Evolutionary conservation across 106 monocot genomes (phyloP).

Genomic region (Dendrobium catenatum): DNA sequence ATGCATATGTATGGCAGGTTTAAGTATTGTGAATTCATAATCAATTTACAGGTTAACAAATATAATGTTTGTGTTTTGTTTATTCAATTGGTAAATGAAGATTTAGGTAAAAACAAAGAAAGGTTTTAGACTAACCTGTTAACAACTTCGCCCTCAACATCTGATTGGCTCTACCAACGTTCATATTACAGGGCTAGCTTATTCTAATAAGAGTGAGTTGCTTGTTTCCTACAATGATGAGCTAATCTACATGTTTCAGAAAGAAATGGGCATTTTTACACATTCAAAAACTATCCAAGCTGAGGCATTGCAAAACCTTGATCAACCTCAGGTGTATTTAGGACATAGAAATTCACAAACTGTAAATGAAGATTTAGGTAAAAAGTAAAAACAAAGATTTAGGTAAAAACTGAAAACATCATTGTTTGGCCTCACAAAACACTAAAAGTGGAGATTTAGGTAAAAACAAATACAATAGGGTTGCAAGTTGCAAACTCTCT

Average conservation of each 20-base stretch:
- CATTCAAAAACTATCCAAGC: slow-evolving; percentile 23
- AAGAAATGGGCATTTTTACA: slow-evolving; percentile 59
- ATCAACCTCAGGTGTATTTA: slow-evolving; percentile 53
- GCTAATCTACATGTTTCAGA: slow-evolving; percentile 64
- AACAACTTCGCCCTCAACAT: slow-evolving; percentile 52
- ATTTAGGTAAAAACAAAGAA: not conserved
- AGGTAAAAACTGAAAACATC: too few species aligned
- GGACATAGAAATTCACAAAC: slow-evolving; percentile 80
- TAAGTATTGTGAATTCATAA: too few species aligned
- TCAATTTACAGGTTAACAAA: too few species aligned
- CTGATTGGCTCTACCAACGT: slow-evolving; percentile 36
- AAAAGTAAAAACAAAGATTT: too few species aligned
- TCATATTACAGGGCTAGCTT: slow-evolving; percentile 79
- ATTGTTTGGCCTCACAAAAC: too few species aligned
- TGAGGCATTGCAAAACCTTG: slow-evolving; percentile 22
- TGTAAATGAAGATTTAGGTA: slow-evolving; percentile 19
- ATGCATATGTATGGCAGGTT: too few species aligned
- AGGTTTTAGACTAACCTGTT: slow-evolving; percentile 40
- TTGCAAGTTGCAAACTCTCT: too few species aligned
- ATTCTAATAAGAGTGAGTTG: slow-evolving; percentile 71
- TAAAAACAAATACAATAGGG: too few species aligned
- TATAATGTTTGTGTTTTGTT: too few species aligned
- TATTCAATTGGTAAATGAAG: too few species aligned
- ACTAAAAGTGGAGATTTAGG: too few species aligned
- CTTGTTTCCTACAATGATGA: slow-evolving; percentile 89